Conservation (phyloP, 257 asterid genomes). For the Scutellaria minor region DNA sequence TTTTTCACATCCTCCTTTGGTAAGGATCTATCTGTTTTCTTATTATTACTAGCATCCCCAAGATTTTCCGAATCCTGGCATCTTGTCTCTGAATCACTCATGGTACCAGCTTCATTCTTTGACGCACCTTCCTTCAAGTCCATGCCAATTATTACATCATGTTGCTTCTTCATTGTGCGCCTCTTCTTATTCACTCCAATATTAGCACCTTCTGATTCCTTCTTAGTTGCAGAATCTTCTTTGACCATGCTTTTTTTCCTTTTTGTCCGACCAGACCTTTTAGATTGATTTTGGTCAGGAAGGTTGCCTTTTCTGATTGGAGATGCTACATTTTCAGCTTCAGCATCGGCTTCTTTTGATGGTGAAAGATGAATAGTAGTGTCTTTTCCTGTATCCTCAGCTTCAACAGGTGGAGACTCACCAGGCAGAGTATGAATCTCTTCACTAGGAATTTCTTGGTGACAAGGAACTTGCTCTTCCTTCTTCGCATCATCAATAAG, state of each 20-base stretch:
- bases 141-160: neutral
- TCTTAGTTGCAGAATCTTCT: slow-evolving; percentile 17
- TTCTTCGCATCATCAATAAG: slow-evolving; percentile 14
- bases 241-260: slow-evolving; percentile 19
- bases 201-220: slow-evolving; percentile 13
- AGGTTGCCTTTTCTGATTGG: neutral
- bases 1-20: slow-evolving; percentile 6
- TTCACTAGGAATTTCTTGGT: slow-evolving; percentile 38
- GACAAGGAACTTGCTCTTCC: slow-evolving; percentile 46
- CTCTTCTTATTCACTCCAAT: slow-evolving; percentile 13
- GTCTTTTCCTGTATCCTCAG: slow-evolving; percentile 46
- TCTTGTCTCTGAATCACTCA: slow-evolving; percentile 11
- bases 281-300: slow-evolving; percentile 6
- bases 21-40: neutral
- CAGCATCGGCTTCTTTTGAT: slow-evolving; percentile 5
- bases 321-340: neutral
- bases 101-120: slow-evolving; percentile 18
- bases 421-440: slow-evolving; percentile 45
- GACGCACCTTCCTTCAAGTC: slow-evolving; percentile 8
- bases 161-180: slow-evolving; percentile 22
- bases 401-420: slow-evolving; percentile 44
- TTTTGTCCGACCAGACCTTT: slow-evolving; percentile 4
- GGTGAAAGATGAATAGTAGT: slow-evolving; percentile 12
- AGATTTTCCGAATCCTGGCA: slow-evolving; percentile 1
- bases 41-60: slow-evolving; percentile 3